Percentiles rank a stretch among this genome's conserved stretches.
These are phyloP conservation scores for Trichophyton verrucosum DNA, from an alignment of 2,329 filamentous ascomycete species.

Conservation along the genomic window DNA sequence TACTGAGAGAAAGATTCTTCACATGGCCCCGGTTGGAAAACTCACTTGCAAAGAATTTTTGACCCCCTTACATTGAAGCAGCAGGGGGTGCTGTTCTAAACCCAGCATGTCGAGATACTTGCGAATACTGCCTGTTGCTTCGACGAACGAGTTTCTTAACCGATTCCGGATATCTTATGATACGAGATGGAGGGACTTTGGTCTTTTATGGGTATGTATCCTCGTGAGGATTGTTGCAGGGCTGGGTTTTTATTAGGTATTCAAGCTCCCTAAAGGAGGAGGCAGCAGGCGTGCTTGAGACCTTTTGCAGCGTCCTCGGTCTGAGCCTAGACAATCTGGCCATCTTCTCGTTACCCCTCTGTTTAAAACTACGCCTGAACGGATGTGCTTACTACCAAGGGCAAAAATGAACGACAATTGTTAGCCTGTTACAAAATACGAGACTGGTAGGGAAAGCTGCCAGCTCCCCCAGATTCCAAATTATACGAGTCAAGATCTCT, in stretches of 20 bases:
- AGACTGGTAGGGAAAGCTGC: too few relatives aligned
- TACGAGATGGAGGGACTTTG: constrained; percentile 54
- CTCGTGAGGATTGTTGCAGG: constrained; percentile 50
- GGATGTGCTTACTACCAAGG: too few relatives aligned
- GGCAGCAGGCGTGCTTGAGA: constrained; percentile 3
- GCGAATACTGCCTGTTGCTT: constrained; percentile 40
- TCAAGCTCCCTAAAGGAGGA: constrained; percentile 39
- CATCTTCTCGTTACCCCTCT: too few relatives aligned
- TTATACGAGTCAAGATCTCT: too few relatives aligned
- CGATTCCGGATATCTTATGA: constrained; percentile 31
- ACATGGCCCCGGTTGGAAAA: constrained; percentile 40
- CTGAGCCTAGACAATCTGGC: too few relatives aligned
- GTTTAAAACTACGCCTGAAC: too few relatives aligned
- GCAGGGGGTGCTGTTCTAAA: constrained; percentile 34
- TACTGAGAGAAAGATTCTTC: constrained; percentile 23
- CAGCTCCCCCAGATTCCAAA: too few relatives aligned
- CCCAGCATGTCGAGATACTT: constrained; percentile 33
- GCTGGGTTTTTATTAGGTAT: constrained; percentile 49
- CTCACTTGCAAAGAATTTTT: constrained; percentile 49
- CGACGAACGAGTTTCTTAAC: constrained; percentile 38
- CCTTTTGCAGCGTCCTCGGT: too few relatives aligned
- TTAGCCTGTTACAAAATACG: too few relatives aligned
- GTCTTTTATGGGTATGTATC: constrained; percentile 56
- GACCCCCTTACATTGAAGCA: constrained; percentile 24
- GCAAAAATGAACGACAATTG: too few relatives aligned